These are phyloP conservation scores for Gossypium sturtianum DNA, from an alignment of 345 rosid genomes.

Conservation along the genomic window DNA sequence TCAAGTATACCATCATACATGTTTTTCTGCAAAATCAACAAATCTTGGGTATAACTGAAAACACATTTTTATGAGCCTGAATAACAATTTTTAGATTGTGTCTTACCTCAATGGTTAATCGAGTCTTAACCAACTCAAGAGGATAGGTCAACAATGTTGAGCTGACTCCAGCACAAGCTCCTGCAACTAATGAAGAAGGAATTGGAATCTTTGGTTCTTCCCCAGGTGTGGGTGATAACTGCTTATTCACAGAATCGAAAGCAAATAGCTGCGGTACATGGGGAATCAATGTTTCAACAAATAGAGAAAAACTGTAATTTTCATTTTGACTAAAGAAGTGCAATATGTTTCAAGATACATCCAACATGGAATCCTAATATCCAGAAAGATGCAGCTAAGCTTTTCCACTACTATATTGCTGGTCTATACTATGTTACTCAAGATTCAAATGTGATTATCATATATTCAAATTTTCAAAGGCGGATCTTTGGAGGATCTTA, in stretches of 20 bases:
- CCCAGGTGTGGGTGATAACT: slow-evolving; percentile 56
- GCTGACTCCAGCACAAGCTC: slow-evolving; percentile 98
- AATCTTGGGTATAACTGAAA: neutral
- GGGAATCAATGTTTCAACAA: neutral
- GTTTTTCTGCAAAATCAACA: slow-evolving; percentile 54
- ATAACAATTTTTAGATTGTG: neutral
- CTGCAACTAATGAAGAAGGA: slow-evolving; percentile 85
- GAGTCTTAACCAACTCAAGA: slow-evolving; percentile 86
- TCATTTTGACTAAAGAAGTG: neutral
- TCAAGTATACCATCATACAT: slow-evolving; percentile 69
- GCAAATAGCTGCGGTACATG: slow-evolving; percentile 63
- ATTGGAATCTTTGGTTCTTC: slow-evolving; percentile 61
- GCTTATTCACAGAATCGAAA: slow-evolving; percentile 80
- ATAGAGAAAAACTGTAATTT: neutral
- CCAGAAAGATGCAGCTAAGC: neutral
- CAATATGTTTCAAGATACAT: neutral
- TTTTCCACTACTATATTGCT: neutral
- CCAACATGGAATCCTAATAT: neutral
- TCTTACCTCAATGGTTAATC: slow-evolving; percentile 82
- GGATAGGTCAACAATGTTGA: slow-evolving; percentile 91
- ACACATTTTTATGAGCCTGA: neutral
- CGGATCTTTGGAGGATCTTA: too few relatives aligned
- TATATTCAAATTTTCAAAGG: too few relatives aligned
- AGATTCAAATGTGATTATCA: neutral
- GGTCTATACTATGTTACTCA: neutral